phyloP scores from a whole-genome alignment of 345 rosid genomes.

The Fremontodendron californicum region DNA sequence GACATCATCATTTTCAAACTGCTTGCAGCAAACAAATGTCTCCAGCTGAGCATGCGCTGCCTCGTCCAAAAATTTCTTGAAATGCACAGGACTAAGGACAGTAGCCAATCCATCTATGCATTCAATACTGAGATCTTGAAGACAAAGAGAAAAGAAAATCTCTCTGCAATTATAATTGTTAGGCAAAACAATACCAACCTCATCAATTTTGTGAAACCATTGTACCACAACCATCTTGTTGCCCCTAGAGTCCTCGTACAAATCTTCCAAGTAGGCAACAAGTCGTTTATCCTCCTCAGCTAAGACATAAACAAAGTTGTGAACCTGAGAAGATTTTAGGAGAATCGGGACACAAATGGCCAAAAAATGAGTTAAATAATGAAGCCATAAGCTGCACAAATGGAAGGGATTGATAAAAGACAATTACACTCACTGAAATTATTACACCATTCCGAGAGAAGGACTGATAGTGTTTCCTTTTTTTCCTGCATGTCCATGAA shows the following conservation, averaged over 20 bases:
- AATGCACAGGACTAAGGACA: constrained; percentile 71
- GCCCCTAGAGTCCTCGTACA: constrained; percentile 71
- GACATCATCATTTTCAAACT: constrained; percentile 50
- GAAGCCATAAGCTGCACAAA: background rate
- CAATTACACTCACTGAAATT: constrained; percentile 55
- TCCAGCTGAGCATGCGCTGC: constrained; percentile 27
- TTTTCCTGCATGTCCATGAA: constrained; percentile 55
- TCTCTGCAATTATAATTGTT: constrained; percentile 28
- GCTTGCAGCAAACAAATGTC: constrained; percentile 58
- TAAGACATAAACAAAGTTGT: constrained; percentile 68
- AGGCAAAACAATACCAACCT: constrained; percentile 1
- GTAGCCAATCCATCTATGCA: constrained; percentile 88
- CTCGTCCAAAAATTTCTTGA: constrained; percentile 44
- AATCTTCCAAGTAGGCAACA: constrained; percentile 77
- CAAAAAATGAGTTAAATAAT: background rate
- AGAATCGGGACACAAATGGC: background rate
- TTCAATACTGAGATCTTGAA: constrained; percentile 82
- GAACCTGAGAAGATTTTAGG: constrained; percentile 42
- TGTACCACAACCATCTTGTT: constrained; percentile 72
- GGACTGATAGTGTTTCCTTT: constrained; percentile 60
- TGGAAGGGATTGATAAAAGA: background rate
- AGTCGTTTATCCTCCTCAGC: constrained; percentile 69
- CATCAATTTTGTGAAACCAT: constrained; percentile 68
- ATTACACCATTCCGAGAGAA: constrained; percentile 54
- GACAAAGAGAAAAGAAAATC: constrained; percentile 80